These are phyloP conservation scores for Citrus cavaleriei DNA, from an alignment of 345 rosid genomes.

Conservation along the genomic window DNA sequence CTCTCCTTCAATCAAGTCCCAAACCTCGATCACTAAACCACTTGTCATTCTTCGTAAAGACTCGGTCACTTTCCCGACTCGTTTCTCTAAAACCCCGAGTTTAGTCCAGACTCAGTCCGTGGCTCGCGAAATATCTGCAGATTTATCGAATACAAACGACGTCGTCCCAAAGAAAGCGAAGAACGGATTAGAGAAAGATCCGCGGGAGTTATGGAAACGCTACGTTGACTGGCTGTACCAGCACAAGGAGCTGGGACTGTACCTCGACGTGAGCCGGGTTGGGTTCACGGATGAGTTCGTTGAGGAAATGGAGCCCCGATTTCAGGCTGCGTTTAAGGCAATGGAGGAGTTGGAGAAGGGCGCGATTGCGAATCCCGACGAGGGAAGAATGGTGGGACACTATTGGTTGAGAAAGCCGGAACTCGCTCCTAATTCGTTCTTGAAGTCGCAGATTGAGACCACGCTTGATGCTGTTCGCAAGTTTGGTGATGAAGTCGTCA, in stretches of 20 bases:
- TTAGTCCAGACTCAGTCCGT: conserved; percentile 33
- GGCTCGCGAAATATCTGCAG: conserved; percentile 55
- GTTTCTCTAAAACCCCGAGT: conserved; percentile 21
- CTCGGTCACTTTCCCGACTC: conserved; percentile 38
- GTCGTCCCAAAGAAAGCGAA: conserved; percentile 23
- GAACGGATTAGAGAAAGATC: conserved; percentile 62
- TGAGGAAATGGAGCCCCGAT: conserved; percentile 73
- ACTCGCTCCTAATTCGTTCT: conserved; percentile 58
- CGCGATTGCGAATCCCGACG: conserved; percentile 94
- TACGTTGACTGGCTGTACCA: conserved; percentile 94
- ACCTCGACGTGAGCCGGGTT: conserved; percentile 82
- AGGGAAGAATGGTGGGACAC: conserved; percentile 98
- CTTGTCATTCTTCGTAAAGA: conserved; percentile 21
- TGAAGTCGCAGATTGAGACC: conserved; percentile 61
- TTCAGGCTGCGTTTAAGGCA: conserved; percentile 61
- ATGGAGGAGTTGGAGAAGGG: conserved; percentile 92
- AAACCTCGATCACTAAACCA: conserved; percentile 17
- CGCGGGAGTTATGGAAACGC: conserved; percentile 62
- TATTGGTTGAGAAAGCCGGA: conserved; percentile 83
- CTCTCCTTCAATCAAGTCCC: conserved; percentile 39
- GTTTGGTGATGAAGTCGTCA: conserved; percentile 70
- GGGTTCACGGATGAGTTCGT: conserved; percentile 83
- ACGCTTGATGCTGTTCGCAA: conserved; percentile 64
- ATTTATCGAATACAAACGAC: conserved; percentile 33
- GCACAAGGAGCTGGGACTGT: conserved; percentile 85